Evolutionary conservation across 306 rosid genomes (phyloP).

Genomic region (Gastrolobium bilobum): DNA sequence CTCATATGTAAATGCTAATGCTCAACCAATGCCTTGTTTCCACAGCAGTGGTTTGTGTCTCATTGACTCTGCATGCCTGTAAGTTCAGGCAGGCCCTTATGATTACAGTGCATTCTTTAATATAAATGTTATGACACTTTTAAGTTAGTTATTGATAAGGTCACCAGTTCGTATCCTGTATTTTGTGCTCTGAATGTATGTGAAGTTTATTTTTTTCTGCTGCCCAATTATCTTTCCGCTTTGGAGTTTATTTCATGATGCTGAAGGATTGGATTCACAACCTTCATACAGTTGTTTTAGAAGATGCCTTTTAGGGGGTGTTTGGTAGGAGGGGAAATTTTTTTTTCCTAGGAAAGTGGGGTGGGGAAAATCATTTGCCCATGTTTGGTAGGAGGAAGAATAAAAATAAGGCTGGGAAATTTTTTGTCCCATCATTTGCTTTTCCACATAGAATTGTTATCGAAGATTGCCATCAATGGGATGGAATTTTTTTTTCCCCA

Average conservation of each 20-base stretch:
- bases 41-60: slow-evolving; percentile 54
- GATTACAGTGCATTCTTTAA: slow-evolving; percentile 5
- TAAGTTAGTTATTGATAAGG: slow-evolving; percentile 4
- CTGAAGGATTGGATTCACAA: slow-evolving; percentile 17
- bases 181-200: slow-evolving; percentile 34
- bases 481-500: too few species aligned
- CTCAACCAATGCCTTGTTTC: slow-evolving; percentile 51
- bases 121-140: slow-evolving; percentile 30
- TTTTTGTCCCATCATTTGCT: too few species aligned
- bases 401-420: too few species aligned
- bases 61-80: slow-evolving; percentile 68
- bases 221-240: slow-evolving; percentile 15
- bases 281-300: slow-evolving; percentile 27
- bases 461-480: too few species aligned
- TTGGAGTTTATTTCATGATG: slow-evolving; percentile 24
- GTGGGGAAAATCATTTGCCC: too few species aligned
- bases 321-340: too few species aligned
- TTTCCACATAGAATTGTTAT: too few species aligned
- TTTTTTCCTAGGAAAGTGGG: too few species aligned
- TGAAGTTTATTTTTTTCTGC: slow-evolving; percentile 30
- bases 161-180: slow-evolving; percentile 17
- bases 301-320: slow-evolving; percentile 14
- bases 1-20: slow-evolving; percentile 47
- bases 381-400: too few species aligned
- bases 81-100: slow-evolving; percentile 52